Conservation (phyloP, 306 rosid genomes). For the Acacia melanoxylon region DNA sequence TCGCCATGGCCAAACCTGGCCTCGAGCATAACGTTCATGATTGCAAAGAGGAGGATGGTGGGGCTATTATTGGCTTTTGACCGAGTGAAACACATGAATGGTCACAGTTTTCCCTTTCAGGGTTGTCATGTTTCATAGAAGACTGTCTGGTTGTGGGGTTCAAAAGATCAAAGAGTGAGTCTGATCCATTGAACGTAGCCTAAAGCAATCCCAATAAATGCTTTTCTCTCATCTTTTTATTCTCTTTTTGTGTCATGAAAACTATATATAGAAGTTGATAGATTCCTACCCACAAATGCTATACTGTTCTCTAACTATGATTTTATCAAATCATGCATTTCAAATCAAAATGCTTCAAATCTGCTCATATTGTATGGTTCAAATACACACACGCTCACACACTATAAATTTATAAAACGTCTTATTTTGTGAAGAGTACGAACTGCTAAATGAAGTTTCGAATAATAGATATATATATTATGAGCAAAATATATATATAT, state of each 20-base stretch:
- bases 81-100: background rate
- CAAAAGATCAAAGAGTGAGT: background rate
- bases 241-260: background rate
- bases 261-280: background rate
- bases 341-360: background rate
- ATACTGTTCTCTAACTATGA: background rate
- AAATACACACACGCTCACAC: background rate
- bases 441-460: background rate
- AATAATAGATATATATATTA: too few species aligned
- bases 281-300: background rate
- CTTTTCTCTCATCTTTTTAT: background rate
- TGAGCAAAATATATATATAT: too few species aligned
- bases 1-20: too few species aligned
- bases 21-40: too few species aligned
- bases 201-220: background rate
- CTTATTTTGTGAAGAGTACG: too few species aligned
- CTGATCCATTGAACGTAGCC: background rate
- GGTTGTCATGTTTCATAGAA: background rate
- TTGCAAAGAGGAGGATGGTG: too few species aligned
- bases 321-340: background rate
- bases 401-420: too few species aligned
- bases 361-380: background rate
- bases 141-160: background rate
- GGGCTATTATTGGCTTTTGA: background rate
- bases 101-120: background rate